phyloP scores from a whole-genome alignment of 176 grass and related monocot genomes.

The Bonia amplexicaulis region DNA sequence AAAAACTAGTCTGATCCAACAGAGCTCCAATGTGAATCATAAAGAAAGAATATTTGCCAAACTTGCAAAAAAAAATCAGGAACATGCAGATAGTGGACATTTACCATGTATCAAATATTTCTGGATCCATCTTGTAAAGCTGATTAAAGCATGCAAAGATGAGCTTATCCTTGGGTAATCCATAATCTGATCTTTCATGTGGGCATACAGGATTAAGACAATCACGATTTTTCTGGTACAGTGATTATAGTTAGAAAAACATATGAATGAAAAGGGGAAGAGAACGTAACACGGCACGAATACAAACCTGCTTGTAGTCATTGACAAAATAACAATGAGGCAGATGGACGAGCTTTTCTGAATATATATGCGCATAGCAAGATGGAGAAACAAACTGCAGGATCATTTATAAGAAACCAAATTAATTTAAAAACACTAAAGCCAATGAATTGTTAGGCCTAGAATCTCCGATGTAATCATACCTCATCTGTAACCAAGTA shows the following conservation, averaged over 20 bases:
- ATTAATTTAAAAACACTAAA: background rate
- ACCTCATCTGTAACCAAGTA: conserved; percentile 94
- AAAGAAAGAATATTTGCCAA: background rate
- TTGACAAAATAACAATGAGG: conserved; percentile 96
- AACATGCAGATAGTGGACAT: background rate
- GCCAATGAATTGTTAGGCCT: background rate
- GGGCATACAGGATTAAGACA: conserved; percentile 48
- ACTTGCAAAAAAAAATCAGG: background rate
- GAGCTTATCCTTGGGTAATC: conserved; percentile 76
- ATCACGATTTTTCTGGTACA: conserved; percentile 66
- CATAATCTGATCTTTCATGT: conserved; percentile 82
- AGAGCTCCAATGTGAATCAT: background rate
- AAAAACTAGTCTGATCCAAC: background rate
- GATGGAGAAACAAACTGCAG: conserved; percentile 85
- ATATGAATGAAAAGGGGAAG: background rate
- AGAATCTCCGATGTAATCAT: background rate
- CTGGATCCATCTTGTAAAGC: conserved; percentile 96
- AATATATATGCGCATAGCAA: conserved; percentile 67
- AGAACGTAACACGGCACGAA: background rate
- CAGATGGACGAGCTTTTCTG: conserved; percentile 82
- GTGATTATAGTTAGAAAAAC: background rate
- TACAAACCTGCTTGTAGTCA: conserved; percentile 76
- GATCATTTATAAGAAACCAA: conserved; percentile 14
- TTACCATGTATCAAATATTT: conserved; percentile 89
- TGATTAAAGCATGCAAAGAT: conserved; percentile 96